Base-by-base conservation (phyloP, 176 grass and related monocot genomes). In the Paspalum vaginatum region DNA sequence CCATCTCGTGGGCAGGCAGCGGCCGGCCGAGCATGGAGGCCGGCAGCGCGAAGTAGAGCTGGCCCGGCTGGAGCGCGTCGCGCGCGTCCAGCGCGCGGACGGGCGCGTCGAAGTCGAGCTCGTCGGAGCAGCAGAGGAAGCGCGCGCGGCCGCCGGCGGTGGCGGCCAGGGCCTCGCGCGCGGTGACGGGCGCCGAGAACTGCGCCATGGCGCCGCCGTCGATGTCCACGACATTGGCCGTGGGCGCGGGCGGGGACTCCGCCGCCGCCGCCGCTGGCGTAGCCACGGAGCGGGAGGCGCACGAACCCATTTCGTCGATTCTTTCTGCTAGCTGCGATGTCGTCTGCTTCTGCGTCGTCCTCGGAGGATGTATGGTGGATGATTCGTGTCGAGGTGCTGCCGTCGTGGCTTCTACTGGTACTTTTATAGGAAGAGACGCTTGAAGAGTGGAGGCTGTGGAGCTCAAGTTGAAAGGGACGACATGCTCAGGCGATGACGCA, bases 61-160 rank as follows among this genome's bases (percentile, higher is more conserved):
- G 79, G 4, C 84, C 86, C 1, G 57, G 24, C 17, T 68, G 72
- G 7, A 91, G 86, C 66, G 49, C 61, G 7, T 80, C 84, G 5
- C 52, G 27, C 44, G 49, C 43, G 11, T 5, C 65, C 79, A 97
- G 25, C 22, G 84, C 89, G 50, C 52, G 66, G 55, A 83, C 68
- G 11, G 68, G n/a, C 6, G 20, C 43, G 61, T 91, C 87, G 78
- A 68, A 54, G 42, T 83, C 8, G 67, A 97, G 81, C 84, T 93
- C 94, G 81, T 97, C 89, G 26, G 91, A 88, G 82, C 79, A 86
- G 82, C 94, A 97, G 7, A 97, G 46, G 84, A 97, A 89, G 60
- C 42, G 41, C 2, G 51, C 16, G 4, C 45, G 8, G 0, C 7
- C 15, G 2, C 50, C 7, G 44, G 0, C 9, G 38, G 20, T 24